A percentile compares a stretch with the other conserved stretches of the same genome.
Conservation (phyloP, 257 asterid genomes). For the Cordia subcordata region DNA sequence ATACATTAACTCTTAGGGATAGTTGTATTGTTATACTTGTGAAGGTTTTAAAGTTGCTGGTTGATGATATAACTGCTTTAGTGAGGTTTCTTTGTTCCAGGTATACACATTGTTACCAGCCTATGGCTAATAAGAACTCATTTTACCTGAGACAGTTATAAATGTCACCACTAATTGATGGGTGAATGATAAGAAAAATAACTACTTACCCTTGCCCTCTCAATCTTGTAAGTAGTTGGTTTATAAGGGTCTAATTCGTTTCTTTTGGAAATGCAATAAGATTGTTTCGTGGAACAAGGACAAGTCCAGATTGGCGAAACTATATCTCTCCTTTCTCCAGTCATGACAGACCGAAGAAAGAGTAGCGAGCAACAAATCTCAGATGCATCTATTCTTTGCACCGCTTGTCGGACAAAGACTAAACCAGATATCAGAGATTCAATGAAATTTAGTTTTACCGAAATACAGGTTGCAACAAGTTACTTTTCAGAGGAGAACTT, state of each 20-base stretch:
- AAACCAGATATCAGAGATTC: constrained; percentile 46
- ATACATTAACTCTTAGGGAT: too few relatives aligned
- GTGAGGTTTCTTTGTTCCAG: too few relatives aligned
- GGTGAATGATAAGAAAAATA: too few relatives aligned
- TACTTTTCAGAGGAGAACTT: constrained; percentile 55
- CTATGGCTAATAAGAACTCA: too few relatives aligned
- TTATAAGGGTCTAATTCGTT: neutral
- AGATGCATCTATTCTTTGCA: constrained; percentile 65
- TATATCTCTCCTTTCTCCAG: constrained; percentile 18
- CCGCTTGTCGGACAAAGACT: constrained; percentile 61
- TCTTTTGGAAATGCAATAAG: neutral
- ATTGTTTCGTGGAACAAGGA: constrained; percentile 28
- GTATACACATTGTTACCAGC: too few relatives aligned
- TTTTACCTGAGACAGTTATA: too few relatives aligned
- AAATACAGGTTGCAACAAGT: constrained; percentile 66
- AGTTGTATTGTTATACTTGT: too few relatives aligned
- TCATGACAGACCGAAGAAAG: constrained; percentile 27
- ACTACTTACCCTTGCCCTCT: too few relatives aligned
- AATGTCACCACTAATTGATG: too few relatives aligned
- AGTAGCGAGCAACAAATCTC: constrained; percentile 28
- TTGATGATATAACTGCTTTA: too few relatives aligned
- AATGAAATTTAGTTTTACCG: constrained; percentile 56
- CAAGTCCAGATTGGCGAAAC: constrained; percentile 16
- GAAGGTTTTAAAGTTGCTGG: too few relatives aligned
- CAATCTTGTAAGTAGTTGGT: too few relatives aligned